Base-by-base conservation (phyloP, 2,329 filamentous ascomycete species). In the Neocucurbitaria cava region DNA sequence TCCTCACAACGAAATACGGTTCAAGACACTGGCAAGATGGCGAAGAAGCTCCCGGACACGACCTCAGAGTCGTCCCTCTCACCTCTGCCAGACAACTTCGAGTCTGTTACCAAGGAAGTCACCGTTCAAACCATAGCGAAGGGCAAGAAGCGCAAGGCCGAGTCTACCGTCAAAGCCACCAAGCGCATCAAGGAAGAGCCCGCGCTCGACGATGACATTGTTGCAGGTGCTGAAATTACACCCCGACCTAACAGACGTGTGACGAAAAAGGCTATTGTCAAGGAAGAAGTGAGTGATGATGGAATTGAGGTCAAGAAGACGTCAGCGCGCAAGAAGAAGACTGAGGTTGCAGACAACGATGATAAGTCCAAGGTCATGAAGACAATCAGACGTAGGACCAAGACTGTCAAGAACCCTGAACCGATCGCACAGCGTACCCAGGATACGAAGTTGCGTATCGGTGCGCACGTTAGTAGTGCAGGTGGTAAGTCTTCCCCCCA, bases 401-500 rank as follows among this genome's bases (percentile, higher is more conserved):
- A 59, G 21, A 33, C 30, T 21, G 28, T 23, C 13, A 35, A 59
- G 45, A 84, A 86, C 61, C 77, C 79, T 9, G 85, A 86, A 81
- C 87, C 90, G 0, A 76, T 96, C 1, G 88, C 87, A 18, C 79
- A 82, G 23, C 85, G 95, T 31, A 93, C 92, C 0, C 77, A 82
- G 4, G 85, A 87, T 1, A 80, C 94, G 58, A 88, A 88, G 72
- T 90, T 97, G 84, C 89, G 90, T 68, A 89, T 99, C 50, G 95
- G 95, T 15, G 95, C 95, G 0, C 95, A 99, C 74, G 92, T 98
- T 57, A 95, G 90, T 75, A 88, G 85, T 59, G 92, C 95, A 24
- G 94, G 93, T 80, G 94, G 91, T 90, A 73, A 51, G 81, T 74
- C n/a, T 5, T 30, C 41, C 39, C 36, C 23, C 39, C 21, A 21